Evolutionary conservation across 2,329 filamentous ascomycete species (phyloP).

Genomic region (Cercospora nicotianae): DNA sequence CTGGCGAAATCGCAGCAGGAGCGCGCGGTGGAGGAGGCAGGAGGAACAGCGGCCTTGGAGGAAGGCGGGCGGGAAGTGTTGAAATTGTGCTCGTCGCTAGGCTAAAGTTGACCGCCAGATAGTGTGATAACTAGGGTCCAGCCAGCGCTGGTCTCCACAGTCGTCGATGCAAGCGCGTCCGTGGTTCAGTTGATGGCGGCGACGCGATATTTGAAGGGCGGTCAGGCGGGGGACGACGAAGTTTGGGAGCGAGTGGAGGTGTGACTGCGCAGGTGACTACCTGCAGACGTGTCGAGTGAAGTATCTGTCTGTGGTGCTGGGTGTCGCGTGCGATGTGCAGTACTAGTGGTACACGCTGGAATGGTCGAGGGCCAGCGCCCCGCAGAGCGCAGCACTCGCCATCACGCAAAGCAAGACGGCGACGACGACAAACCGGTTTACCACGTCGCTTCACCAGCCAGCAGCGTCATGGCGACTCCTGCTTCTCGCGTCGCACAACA

Average conservation of each 20-base stretch:
- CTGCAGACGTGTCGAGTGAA: neutral
- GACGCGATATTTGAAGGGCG: neutral
- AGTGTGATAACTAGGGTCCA: conserved; percentile 2
- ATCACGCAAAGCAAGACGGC: neutral
- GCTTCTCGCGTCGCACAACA: neutral
- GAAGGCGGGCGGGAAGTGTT: neutral
- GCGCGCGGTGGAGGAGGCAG: conserved; percentile 3
- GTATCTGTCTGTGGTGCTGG: neutral
- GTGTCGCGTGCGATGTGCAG: conserved; percentile 7
- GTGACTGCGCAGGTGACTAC: neutral
- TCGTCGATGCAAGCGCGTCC: conserved; percentile 1
- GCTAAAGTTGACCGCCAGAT: conserved; percentile 5
- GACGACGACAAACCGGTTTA: conserved; percentile 1
- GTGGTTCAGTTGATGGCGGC: neutral
- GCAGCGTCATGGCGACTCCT: neutral
- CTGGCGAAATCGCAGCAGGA: neutral
- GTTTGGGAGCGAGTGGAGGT: neutral
- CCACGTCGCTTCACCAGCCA: neutral
- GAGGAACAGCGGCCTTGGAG: neutral
- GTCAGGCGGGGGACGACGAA: neutral
- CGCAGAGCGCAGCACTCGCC: neutral
- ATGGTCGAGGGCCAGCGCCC: neutral
- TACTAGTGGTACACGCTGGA: neutral
- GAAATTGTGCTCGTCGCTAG: conserved; percentile 5
- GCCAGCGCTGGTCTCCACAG: neutral